phyloP scores from a whole-genome alignment of 768 basidiomycete genomes.

The Collybiopsis luxurians region DNA sequence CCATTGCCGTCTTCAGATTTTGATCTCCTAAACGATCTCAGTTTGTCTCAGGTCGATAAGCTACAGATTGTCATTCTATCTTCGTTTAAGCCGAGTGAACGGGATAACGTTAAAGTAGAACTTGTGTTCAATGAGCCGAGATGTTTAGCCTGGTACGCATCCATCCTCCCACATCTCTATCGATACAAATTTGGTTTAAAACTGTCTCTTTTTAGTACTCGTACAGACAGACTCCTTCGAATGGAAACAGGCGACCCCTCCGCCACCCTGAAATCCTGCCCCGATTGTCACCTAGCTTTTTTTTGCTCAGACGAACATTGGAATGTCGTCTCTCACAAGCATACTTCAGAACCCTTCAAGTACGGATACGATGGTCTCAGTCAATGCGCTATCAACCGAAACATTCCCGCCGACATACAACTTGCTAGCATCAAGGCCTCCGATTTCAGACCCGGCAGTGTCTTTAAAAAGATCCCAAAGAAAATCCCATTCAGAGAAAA shows the following conservation, averaged over 20 bases:
- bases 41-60: conserved; percentile 9
- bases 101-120: conserved; percentile 22
- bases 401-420: conserved; percentile 19
- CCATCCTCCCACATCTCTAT: too few relatives aligned
- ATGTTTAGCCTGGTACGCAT: conserved; percentile 26
- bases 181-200: neutral
- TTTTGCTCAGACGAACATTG: conserved; percentile 28
- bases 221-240: conserved; percentile 23
- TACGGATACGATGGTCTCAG: conserved; percentile 21
- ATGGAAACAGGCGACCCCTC: conserved; percentile 16
- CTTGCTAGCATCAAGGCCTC: conserved; percentile 15
- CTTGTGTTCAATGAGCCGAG: conserved; percentile 26
- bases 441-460: conserved; percentile 8
- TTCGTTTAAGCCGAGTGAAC: conserved; percentile 13
- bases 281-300: conserved; percentile 23
- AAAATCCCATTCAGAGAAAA: conserved; percentile 16
- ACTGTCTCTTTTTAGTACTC: conserved; percentile 16
- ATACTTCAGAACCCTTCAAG: conserved; percentile 17
- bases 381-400: conserved; percentile 27
- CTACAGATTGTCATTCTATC: conserved; percentile 7
- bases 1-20: conserved; percentile 14
- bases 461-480: conserved; percentile 28
- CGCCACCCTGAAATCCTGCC: conserved; percentile 15
- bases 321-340: conserved; percentile 14
- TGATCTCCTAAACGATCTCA: conserved; percentile 13